Conservation (phyloP, 2,329 filamentous ascomycete species). For the Pleochaeta shiraiana region DNA sequence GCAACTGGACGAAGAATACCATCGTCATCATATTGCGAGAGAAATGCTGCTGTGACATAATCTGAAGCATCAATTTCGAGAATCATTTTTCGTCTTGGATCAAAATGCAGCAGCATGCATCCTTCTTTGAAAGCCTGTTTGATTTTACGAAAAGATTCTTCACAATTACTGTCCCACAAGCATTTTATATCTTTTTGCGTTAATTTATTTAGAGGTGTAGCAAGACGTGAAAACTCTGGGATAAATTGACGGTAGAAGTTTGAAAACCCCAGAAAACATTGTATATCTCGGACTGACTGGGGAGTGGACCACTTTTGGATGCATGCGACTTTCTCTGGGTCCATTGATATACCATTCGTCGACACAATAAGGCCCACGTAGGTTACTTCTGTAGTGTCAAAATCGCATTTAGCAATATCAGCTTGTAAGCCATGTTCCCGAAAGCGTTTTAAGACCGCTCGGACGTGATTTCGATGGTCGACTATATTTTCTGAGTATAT, state of each 20-base stretch:
- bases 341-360: background rate
- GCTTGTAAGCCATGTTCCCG: background rate
- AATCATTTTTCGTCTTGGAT: background rate
- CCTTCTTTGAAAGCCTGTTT: background rate
- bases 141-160: background rate
- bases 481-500: background rate
- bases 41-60: background rate
- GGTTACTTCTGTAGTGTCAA: conserved; percentile 1
- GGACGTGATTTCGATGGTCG: background rate
- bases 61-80: background rate
- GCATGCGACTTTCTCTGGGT: background rate
- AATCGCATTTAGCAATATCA: background rate
- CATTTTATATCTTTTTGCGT: background rate
- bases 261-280: background rate
- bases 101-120: background rate
- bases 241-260: background rate
- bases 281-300: background rate
- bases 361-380: conserved; percentile 5
- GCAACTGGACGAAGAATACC: background rate
- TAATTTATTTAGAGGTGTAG: background rate
- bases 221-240: background rate
- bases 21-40: background rate
- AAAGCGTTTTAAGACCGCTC: background rate
- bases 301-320: conserved; percentile 1
- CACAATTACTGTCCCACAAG: background rate